Base-by-base conservation (phyloP, 257 asterid species). In the Capsicum baccatum region DNA sequence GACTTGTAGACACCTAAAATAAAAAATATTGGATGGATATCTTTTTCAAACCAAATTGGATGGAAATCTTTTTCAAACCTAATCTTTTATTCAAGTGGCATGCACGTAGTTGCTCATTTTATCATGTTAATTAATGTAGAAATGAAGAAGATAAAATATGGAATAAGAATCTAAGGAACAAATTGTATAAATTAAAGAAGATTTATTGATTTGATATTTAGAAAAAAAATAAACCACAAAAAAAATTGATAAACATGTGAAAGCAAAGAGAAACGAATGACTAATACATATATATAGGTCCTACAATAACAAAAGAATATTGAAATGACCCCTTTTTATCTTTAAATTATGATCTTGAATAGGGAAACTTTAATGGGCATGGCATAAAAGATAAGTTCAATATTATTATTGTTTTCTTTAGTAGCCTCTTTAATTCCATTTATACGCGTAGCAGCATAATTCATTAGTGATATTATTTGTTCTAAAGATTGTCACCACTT, bases 61-160 rank as follows among this genome's bases (percentile, higher is more conserved):
- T 54, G 5, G 15, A 54, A 69, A 54, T 39, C 9, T 69, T 69
- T 69, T 50, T 7, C 1, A 8, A 69, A 69, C 55, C 55, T 42
- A 69, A 67, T 14, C 48, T n/a, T 69, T 69, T 16, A 69, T 69
- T 69, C 9, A 69, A 42, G 35, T 42, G 54, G 79, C n/a, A 69
- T 42, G 54, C 79, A 69, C 55, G 35, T 69, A 69, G 5, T 39
- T 39, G 33, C 9, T 42, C 48, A 42, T 15, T 8, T 16, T 5
- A 69, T 42, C 3, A 16, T 69, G 35, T 69, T 69, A 69, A 69
- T 16, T 39, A 39, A 69, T 39, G 42, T 69, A 16, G 4, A 37
- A 69, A 69, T 69, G 33, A 42, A 42, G 54, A 69, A 68, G 26
- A 69, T 39, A n/a, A 69, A 1, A 16, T 39, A 69, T 39, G 13